Evolutionary conservation across 78 protist genomes (phyloP).

Genomic region (Guillardia theta): DNA sequence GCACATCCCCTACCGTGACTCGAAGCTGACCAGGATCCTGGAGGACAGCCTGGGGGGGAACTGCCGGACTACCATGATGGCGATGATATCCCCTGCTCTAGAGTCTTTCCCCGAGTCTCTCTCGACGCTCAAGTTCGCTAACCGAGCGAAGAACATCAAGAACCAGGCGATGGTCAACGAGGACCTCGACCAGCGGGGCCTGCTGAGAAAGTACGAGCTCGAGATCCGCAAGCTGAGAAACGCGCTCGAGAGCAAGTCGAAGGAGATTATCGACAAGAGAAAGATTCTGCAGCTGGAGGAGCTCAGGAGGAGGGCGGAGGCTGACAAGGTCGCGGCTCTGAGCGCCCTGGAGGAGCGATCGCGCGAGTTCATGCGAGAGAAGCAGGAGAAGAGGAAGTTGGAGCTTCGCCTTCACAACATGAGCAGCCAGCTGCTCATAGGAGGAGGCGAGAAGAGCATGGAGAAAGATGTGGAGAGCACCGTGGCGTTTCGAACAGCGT

Average conservation of each 20-base stretch:
- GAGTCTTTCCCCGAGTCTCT: conserved; percentile 57
- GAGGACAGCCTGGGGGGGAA: conserved; percentile 84
- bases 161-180: conserved; percentile 72
- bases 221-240: conserved; percentile 51
- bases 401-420: conserved; percentile 40
- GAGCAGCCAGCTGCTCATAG: not conserved
- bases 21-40: conserved; percentile 87
- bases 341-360: conserved; percentile 37
- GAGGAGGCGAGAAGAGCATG: not conserved
- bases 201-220: not conserved
- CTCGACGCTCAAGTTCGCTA: conserved; percentile 71
- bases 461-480: not conserved
- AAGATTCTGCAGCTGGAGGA: conserved; percentile 63
- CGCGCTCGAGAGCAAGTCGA: conserved; percentile 21
- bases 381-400: conserved; percentile 43
- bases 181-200: conserved; percentile 56
- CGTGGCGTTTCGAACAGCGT: not conserved
- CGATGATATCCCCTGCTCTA: conserved; percentile 65
- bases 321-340: conserved; percentile 55
- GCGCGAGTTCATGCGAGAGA: conserved; percentile 36
- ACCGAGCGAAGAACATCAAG: conserved; percentile 72
- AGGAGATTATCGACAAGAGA: conserved; percentile 48
- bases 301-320: conserved; percentile 53
- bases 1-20: conserved; percentile 73
- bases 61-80: conserved; percentile 73